These are phyloP conservation scores for Rhodotorula kratochvilovae DNA, from an alignment of 768 basidiomycete genomes.

Conservation along the genomic window DNA sequence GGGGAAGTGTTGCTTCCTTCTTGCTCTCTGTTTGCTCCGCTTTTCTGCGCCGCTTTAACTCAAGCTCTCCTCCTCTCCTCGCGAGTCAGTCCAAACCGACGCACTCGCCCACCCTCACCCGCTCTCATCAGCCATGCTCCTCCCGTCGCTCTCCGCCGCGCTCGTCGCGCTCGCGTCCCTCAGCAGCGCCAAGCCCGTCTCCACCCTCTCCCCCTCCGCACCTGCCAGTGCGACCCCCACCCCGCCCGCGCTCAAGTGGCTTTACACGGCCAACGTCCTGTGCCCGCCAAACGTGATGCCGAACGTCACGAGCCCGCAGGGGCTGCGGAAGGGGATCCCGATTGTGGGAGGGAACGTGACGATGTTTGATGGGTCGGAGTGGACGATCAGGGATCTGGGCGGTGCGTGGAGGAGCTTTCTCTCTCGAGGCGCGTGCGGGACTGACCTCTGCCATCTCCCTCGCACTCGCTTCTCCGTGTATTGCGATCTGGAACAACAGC, in stretches of 20 bases:
- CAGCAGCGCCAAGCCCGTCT: background rate
- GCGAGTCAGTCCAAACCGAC: no score
- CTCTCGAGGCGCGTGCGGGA: no score
- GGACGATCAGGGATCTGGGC: conserved; percentile 1
- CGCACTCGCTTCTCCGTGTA: no score
- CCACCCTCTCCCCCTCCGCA: background rate
- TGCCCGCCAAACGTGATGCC: conserved; percentile 12
- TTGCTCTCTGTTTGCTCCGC: no score
- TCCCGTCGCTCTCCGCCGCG: background rate
- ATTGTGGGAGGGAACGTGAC: conserved; percentile 13
- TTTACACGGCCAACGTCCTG: conserved; percentile 10
- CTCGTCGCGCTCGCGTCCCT: background rate
- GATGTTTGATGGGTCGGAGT: background rate
- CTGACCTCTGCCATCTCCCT: no score
- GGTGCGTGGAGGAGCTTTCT: no score
- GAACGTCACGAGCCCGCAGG: conserved; percentile 1
- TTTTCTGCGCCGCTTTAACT: no score
- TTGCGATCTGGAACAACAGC: no score
- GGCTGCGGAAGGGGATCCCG: conserved; percentile 14
- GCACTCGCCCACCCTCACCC: background rate
- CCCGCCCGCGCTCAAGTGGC: conserved; percentile 17
- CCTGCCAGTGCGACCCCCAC: no score
- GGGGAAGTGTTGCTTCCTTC: background rate
- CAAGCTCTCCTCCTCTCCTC: no score
- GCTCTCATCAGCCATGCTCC: background rate